Base-by-base conservation (phyloP, 2,329 filamentous ascomycete species). In the Fonsecaea nubica region DNA sequence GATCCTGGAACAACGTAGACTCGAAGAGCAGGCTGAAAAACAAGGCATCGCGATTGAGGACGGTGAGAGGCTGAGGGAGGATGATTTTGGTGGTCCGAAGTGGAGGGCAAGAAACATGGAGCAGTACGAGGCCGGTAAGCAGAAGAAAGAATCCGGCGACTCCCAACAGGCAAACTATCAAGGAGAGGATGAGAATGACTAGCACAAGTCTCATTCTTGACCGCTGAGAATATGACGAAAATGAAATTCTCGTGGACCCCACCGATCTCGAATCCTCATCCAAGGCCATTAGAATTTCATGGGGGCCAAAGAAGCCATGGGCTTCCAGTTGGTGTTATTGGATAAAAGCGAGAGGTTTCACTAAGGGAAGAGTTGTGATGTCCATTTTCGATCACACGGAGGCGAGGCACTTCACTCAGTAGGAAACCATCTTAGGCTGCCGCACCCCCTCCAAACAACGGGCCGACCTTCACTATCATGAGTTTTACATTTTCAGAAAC, bases 1-100 rank as follows among this genome's bases (percentile, higher is more conserved):
- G 75, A 77, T 92, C 8, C 80, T 83, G 56, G 84, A 87, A 75
- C 83, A 89, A 18, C 82, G 85, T 62, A 80, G 84, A 67, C 83
- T 90, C 48, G 87, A 90, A 73, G 61, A 59, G 4, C n/a, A 67
- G 35, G 69, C 67, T 25, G 54, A 66, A 36, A 56, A 63, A n/a
- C 64, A 61, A 48, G 71, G 71, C 2, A 63, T 72, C 58, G 58
- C 45, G 7, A 36, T 73, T 18, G 63, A 67, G 33, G 64, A 65
- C 2, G 55, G 55, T 7, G 59, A 58, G 15, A 48, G 63, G 3
- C 38, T 72, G 21, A 67, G 55, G 62, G 71, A 71, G 50, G 65
- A 66, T 40, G 71, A 72, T 48, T 69, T 63, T 54, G 71, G 66
- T 7, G 71, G 71, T n/a, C 58, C 68, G 15, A 59, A 63, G 10